Conservation (phyloP, 176 grass and related monocot species). For the Oryza longistaminata region DNA sequence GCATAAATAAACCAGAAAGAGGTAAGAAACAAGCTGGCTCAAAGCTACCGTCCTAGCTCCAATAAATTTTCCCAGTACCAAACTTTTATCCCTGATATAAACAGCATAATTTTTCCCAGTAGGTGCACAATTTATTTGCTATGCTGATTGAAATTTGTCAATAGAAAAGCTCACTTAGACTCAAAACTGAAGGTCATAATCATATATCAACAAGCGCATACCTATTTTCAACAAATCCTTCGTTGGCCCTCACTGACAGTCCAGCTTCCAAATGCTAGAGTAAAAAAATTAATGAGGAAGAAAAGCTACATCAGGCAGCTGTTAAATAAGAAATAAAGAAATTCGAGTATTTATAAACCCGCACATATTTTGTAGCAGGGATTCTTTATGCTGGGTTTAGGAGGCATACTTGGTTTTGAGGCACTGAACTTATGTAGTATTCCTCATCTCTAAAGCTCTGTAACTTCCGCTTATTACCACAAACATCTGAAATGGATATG, state of each 20-base stretch:
- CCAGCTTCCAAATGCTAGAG: slow-evolving; percentile 91
- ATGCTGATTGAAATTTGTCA: background rate
- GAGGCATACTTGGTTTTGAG: slow-evolving; percentile 78
- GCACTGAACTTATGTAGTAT: slow-evolving; percentile 90
- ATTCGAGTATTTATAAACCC: background rate
- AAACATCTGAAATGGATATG: slow-evolving; percentile 65
- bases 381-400: background rate
- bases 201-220: background rate
- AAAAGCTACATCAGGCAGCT: slow-evolving; percentile 19
- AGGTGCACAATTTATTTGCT: background rate
- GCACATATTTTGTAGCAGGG: background rate
- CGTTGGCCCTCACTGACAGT: slow-evolving; percentile 68
- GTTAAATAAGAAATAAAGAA: slow-evolving; percentile 15
- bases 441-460: slow-evolving; percentile 85
- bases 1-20: background rate
- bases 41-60: background rate
- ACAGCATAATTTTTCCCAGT: slow-evolving; percentile 11
- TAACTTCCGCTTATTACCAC: slow-evolving; percentile 72
- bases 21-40: background rate
- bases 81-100: background rate
- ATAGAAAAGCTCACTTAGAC: slow-evolving; percentile 2
- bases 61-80: background rate
- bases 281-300: background rate
- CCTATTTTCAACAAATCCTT: slow-evolving; percentile 82
- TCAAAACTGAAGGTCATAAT: slow-evolving; percentile 1